Evolutionary conservation across 192 early-diverging fungal genomes (phyloP).

Genomic region (Chytriomyces hyalinus): DNA sequence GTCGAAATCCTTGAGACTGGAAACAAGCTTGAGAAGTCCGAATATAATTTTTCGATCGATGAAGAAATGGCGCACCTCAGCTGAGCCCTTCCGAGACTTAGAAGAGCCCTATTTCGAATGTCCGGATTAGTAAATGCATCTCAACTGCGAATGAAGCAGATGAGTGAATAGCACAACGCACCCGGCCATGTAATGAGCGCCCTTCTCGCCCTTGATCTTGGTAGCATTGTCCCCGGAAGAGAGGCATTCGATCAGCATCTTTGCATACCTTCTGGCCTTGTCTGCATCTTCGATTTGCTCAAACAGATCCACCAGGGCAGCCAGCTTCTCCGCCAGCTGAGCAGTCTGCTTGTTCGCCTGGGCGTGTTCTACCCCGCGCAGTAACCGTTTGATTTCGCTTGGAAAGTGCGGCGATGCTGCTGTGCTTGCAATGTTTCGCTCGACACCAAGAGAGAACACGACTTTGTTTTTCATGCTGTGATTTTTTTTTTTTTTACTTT

Average conservation of each 20-base stretch:
- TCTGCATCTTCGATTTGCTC: background rate
- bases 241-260: background rate
- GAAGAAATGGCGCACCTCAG: background rate
- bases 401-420: background rate
- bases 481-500: too few relatives aligned
- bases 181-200: background rate
- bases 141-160: background rate
- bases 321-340: background rate
- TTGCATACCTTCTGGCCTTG: background rate
- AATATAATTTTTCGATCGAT: background rate
- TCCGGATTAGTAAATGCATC: background rate
- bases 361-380: background rate
- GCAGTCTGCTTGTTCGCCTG: background rate
- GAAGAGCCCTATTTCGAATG: background rate
- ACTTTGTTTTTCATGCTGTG: background rate
- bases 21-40: background rate
- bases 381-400: background rate
- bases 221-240: background rate
- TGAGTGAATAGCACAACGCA: background rate
- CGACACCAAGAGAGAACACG: constrained; percentile 2
- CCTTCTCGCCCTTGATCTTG: background rate
- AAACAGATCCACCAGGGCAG: background rate
- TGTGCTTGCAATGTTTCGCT: too few relatives aligned
- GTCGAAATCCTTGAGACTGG: constrained; percentile 17
- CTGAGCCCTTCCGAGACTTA: constrained; percentile 3